Evolutionary conservation across 1,284 basidiomycete species (phyloP), one percentile per base, ranked within the genome.

Genomic region (Schizophyllum commune): DNA sequence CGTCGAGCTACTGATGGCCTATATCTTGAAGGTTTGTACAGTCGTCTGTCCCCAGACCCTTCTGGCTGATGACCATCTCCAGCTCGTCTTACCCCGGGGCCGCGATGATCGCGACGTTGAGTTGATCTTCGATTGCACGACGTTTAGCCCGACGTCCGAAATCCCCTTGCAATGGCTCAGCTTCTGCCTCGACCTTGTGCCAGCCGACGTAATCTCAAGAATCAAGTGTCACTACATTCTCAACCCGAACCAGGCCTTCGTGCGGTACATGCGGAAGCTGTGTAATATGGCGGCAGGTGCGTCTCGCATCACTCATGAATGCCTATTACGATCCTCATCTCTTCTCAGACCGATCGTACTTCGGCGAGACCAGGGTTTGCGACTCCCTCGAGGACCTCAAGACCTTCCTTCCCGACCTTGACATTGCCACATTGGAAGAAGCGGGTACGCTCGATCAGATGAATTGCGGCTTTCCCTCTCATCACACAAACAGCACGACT

Each of bases 121-220:
- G 62, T 74, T 96, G 32, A 82, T 96, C 65, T 73, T 94, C 57
- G 94, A 95, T 69, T 89, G 89, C 72, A 95, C 93, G 22, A 84
- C 83, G 20, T 94, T 94, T 70, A 83, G 86, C 1, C 77, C 89
- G 5, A 79, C 83, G 4, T 91, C 88, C 0, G 92, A 94, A 72
- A 77, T 94, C 15, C 92, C 92, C 0, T 75, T 91, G 9, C 85
- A 89, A 63, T 94, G 91, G 89, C 71, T 94, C 57, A 92, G 90
- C 70, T 86, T 86, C 61, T 88, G 87, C 55, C 80, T 88, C 6
- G 92, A 94, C 69, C 78, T 94, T 55, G 85, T 91, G 64, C 92
- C 93, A 6, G 72, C 72, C 39, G 88, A 92, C 65, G 78, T 91
- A 61, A 79, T 85, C 53, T 70, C 72, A 52, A 80, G 82, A 39